Percentiles rank a stretch among this genome's conserved stretches.
phyloP scores from a whole-genome alignment of 164 flowering plant species.

The Paratinospora sagittata region DNA sequence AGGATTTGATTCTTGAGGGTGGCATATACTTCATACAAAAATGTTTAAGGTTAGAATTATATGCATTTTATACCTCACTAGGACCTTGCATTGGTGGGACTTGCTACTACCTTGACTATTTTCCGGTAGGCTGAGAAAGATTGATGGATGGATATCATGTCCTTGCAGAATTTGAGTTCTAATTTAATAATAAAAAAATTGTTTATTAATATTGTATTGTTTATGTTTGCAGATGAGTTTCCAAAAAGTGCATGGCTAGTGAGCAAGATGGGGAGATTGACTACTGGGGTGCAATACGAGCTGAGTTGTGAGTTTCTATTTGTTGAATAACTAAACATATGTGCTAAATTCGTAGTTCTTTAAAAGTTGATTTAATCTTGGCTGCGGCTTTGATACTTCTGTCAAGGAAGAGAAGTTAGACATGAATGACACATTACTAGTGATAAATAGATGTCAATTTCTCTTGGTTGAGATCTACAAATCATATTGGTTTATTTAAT shows the following conservation, averaged over 20 bases:
- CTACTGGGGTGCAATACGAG: constrained; percentile 83
- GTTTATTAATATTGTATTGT: neutral
- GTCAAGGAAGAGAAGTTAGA: neutral
- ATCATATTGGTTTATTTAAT: neutral
- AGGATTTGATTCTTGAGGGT: neutral
- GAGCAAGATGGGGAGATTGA: constrained; percentile 79
- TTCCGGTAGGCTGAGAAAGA: too few species aligned
- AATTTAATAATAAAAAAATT: neutral
- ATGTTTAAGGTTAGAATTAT: neutral
- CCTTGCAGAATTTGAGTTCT: neutral
- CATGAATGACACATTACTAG: neutral
- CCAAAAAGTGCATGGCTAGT: constrained; percentile 83
- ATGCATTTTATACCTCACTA: neutral
- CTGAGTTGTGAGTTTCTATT: constrained; percentile 58
- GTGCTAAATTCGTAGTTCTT: neutral
- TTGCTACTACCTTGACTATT: too few species aligned
- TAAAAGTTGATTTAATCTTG: neutral
- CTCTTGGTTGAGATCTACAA: neutral
- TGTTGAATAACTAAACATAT: neutral
- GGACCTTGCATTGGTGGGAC: neutral
- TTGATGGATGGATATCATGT: too few species aligned
- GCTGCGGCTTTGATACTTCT: neutral
- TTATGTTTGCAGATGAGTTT: constrained; percentile 46
- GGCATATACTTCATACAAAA: neutral
- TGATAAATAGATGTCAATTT: neutral